A percentile compares a stretch with the other conserved stretches of the same genome.
Evolutionary conservation across 1,139 yeast genomes (phyloP).

Genomic region (Yamadazyma spencermartinsiae): DNA sequence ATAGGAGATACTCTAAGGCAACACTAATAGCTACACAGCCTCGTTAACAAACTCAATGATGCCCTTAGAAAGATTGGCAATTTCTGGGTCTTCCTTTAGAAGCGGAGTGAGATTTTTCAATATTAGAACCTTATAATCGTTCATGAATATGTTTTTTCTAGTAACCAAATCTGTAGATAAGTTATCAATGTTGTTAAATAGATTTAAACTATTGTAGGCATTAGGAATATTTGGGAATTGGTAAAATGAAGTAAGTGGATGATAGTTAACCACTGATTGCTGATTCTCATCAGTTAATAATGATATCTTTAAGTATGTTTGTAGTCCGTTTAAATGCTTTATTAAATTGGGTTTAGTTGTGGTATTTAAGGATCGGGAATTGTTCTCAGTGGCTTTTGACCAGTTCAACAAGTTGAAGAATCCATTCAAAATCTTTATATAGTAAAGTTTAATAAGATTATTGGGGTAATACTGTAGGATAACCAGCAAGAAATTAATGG

Average conservation of each 20-base stretch:
- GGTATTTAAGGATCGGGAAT: constrained; percentile 1
- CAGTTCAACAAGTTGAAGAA: constrained; percentile 63
- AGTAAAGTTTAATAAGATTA: constrained; percentile 55
- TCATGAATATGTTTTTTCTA: constrained; percentile 51
- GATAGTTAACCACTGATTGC: constrained; percentile 21
- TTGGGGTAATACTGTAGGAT: constrained; percentile 49
- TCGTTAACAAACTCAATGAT: background rate
- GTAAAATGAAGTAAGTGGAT: constrained; percentile 51
- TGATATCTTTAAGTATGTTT: constrained; percentile 30
- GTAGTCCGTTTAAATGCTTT: background rate
- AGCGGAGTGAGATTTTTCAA: constrained; percentile 4
- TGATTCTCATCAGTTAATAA: constrained; percentile 23
- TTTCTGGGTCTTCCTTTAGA: constrained; percentile 1
- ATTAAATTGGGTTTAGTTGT: background rate
- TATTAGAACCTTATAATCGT: constrained; percentile 5
- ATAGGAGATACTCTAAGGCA: too few species aligned
- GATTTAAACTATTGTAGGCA: constrained; percentile 51
- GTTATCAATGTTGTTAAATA: constrained; percentile 38
- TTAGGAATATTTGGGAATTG: constrained; percentile 55
- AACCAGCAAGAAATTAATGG: constrained; percentile 61
- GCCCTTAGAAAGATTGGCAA: background rate
- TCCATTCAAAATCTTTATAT: constrained; percentile 58
- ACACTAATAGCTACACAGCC: background rate
- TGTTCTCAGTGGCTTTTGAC: constrained; percentile 47
- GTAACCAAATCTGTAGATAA: constrained; percentile 60